Conservation (phyloP, 2,329 filamentous ascomycete genomes). For the Clonostachys sp. region DNA sequence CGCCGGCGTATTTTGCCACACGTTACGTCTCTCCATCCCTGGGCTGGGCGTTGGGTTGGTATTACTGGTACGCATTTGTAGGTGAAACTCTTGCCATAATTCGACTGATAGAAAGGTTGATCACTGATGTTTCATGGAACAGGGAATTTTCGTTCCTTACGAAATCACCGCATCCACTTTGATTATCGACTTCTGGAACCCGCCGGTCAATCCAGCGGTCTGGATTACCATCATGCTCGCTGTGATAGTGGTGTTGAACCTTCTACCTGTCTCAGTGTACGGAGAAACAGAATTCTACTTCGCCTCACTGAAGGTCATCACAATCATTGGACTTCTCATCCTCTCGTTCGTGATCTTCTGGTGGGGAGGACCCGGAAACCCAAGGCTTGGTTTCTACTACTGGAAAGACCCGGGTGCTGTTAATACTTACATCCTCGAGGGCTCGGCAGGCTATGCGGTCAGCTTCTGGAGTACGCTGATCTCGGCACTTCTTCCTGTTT, state of each 20-base stretch:
- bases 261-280: conserved; percentile 23
- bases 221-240: conserved; percentile 14
- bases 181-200: conserved; percentile 13
- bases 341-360: conserved; percentile 23
- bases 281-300: conserved; percentile 48
- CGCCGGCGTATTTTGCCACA: conserved; percentile 8
- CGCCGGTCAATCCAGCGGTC: conserved; percentile 9
- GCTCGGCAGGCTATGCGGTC: conserved; percentile 45
- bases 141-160: conserved; percentile 8
- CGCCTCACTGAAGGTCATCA: conserved; percentile 40
- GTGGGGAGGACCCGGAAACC: conserved; percentile 34
- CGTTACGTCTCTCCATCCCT: conserved; percentile 10
- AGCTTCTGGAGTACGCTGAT: conserved; percentile 3
- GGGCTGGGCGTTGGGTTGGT: conserved; percentile 4
- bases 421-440: conserved; percentile 24
- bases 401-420: conserved; percentile 27
- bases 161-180: conserved; percentile 11
- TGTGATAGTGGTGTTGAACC: conserved; percentile 10
- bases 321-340: conserved; percentile 33
- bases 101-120: too few relatives aligned
- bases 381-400: conserved; percentile 37
- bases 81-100: too few relatives aligned
- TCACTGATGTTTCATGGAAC: too few relatives aligned
- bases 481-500: neutral
- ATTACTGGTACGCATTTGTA: conserved; percentile 9